Evolutionary conservation across 2,329 filamentous ascomycete genomes (phyloP), one percentile per base, ranked within the genome.

Genomic region (Venturiaceae sp.): DNA sequence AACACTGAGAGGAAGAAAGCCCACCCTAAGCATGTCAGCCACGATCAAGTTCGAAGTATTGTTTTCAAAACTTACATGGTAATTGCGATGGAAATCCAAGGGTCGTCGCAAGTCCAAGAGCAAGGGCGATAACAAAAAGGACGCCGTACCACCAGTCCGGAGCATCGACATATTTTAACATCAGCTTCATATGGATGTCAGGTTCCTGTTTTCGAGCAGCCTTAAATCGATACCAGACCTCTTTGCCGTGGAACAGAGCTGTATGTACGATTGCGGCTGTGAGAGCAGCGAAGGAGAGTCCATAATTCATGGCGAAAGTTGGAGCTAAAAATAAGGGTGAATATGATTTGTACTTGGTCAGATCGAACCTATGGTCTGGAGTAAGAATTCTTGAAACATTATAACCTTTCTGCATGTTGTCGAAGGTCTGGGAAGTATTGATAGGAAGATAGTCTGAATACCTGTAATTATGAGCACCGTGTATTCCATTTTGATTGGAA

Each of bases 1-100:
- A 82, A 63, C 36, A 84, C 75, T 67, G 81, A 83, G 58, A 84
- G 71, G 55, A 83, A 67, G 60, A 71, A 74, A 1, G 71, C 72
- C 74, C 74, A 77, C 71, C 72, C 44, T 50, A 13, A 16, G 13
- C 37, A 30, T 28, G 44, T 50, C 19, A 50, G 44, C 3, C n/a
- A 30, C 3, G 3, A 3, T n/a, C 3, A 23, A 30, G n/a, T n/a
- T n/a, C n/a, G n/a, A n/a, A n/a, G n/a, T n/a, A n/a, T n/a, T n/a
- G n/a, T n/a, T n/a, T n/a, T n/a, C 26, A 16, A 23, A 77, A 2
- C 75, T 69, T 21, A 78, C 65, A 60, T 23, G 52, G 52, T 8
- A 53, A 37, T 23, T 76, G 72, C 0, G 77, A 77, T 6, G 65
- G 62, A 30, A 64, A 71, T 1, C 61, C 64, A 14, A 68, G 59